phyloP scores from a whole-genome alignment of 139 green algal genomes.

The Picochlorum sp. region DNA sequence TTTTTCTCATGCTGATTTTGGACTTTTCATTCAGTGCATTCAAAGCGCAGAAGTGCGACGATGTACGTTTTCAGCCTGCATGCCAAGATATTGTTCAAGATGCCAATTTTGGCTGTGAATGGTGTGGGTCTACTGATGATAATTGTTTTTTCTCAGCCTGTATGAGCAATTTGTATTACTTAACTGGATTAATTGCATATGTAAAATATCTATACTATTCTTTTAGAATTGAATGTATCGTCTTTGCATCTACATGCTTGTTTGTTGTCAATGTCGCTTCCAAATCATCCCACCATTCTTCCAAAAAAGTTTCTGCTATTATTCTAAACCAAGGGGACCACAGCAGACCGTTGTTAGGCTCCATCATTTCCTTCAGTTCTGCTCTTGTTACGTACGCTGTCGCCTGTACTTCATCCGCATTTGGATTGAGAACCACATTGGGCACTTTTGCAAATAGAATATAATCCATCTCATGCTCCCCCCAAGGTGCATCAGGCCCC shows the following conservation, averaged over 20 bases:
- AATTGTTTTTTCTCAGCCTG: too few species aligned
- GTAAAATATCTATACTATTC: conserved; percentile 4
- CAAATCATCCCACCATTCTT: conserved; percentile 78
- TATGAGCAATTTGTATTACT: neutral
- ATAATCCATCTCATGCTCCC: conserved; percentile 97
- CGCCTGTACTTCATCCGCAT: conserved; percentile 71
- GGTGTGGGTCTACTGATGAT: too few species aligned
- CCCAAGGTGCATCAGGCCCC: conserved; percentile 48
- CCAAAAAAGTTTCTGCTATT: conserved; percentile 76
- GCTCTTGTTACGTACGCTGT: conserved; percentile 47
- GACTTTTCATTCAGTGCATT: conserved; percentile 2
- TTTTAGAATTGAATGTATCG: conserved; percentile 35
- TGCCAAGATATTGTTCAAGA: too few species aligned
- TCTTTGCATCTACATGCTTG: conserved; percentile 36
- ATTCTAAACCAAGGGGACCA: conserved; percentile 96
- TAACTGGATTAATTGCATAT: neutral
- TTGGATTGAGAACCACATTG: conserved; percentile 47
- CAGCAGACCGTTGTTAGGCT: conserved; percentile 38
- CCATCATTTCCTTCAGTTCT: conserved; percentile 73
- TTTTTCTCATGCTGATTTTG: conserved; percentile 1
- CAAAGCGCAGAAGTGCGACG: conserved; percentile 2
- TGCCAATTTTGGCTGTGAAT: too few species aligned
- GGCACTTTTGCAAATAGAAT: conserved; percentile 61
- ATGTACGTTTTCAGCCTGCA: too few species aligned
- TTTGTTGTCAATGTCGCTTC: conserved; percentile 40